A percentile compares a stretch with the other conserved stretches of the same genome.
Conservation (phyloP, 352 stramenopile genomes). For the Globisporangium abappressorium region DNA sequence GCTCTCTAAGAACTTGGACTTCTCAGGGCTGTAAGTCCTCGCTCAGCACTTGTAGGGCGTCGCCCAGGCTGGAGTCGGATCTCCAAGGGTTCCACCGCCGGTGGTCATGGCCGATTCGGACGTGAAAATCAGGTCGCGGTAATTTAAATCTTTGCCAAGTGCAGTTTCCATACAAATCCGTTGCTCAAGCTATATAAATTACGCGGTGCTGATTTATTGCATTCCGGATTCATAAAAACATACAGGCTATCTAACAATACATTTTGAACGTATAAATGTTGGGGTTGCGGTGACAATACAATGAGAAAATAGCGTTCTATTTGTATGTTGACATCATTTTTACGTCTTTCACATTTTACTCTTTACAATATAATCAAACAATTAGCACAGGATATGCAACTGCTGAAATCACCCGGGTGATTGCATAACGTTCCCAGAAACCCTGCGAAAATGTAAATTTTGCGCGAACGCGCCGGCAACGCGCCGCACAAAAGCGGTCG, state of each 20-base stretch:
- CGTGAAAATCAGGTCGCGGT: neutral
- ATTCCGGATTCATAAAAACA: neutral
- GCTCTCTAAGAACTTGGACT: too few relatives aligned
- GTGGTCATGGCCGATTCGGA: too few relatives aligned
- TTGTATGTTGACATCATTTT: too few relatives aligned
- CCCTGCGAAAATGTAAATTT: neutral
- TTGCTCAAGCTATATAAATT: neutral
- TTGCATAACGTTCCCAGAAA: conserved; percentile 6
- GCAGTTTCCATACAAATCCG: neutral
- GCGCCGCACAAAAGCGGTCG: conserved; percentile 2
- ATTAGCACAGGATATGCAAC: neutral
- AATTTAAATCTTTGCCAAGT: neutral
- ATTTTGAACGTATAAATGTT: neutral
- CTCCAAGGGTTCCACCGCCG: too few relatives aligned
- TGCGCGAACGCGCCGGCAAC: conserved; percentile 8
- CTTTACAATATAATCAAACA: too few relatives aligned
- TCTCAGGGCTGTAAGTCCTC: too few relatives aligned
- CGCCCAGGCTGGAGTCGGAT: neutral
- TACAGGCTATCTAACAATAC: neutral
- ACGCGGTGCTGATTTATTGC: neutral
- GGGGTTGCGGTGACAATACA: too few relatives aligned
- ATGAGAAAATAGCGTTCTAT: too few relatives aligned
- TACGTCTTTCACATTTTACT: too few relatives aligned
- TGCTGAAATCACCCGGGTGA: neutral
- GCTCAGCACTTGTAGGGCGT: too few relatives aligned